A percentile compares a stretch with the other conserved stretches of the same genome.
phyloP scores from a whole-genome alignment of 1,139 yeast genomes.

The Diutina neorugosa region DNA sequence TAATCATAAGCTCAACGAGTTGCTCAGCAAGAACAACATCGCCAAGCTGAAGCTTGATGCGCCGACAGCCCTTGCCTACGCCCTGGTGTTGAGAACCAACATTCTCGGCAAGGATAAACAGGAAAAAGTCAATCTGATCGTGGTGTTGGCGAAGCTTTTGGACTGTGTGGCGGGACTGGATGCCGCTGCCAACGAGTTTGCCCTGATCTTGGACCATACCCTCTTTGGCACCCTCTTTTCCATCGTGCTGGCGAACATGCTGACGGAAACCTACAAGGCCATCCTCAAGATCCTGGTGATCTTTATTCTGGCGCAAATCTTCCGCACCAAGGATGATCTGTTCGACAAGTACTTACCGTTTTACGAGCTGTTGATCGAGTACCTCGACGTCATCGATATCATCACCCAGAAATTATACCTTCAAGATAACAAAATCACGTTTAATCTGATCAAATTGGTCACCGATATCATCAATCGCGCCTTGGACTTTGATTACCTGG shows the following conservation, averaged over 20 bases:
- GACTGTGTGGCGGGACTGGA: conserved; percentile 30
- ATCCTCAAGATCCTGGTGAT: conserved; percentile 33
- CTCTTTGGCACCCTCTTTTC: conserved; percentile 32
- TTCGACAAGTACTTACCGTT: background rate
- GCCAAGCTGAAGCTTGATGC: conserved; percentile 23
- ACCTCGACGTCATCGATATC: conserved; percentile 30
- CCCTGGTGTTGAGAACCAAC: conserved; percentile 22
- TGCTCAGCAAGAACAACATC: conserved; percentile 25
- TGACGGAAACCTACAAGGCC: conserved; percentile 39
- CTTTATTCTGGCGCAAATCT: conserved; percentile 25
- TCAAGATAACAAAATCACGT: conserved; percentile 33
- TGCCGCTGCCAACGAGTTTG: conserved; percentile 27
- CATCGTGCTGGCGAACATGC: conserved; percentile 31
- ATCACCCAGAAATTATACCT: conserved; percentile 28
- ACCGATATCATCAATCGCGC: conserved; percentile 34
- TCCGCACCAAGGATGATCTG: conserved; percentile 21
- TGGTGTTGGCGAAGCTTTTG: conserved; percentile 39
- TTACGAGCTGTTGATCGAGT: conserved; percentile 1
- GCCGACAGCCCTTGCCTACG: conserved; percentile 24
- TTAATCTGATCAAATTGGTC: conserved; percentile 33
- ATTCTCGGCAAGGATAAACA: conserved; percentile 37
- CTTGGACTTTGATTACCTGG: conserved; percentile 25
- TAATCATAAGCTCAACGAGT: conserved; percentile 34
- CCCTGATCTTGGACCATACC: conserved; percentile 26
- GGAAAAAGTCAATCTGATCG: conserved; percentile 41